Evolutionary conservation across 805 yeast genomes (phyloP).

Genomic region (Tetrapisispora pingtungensis): DNA sequence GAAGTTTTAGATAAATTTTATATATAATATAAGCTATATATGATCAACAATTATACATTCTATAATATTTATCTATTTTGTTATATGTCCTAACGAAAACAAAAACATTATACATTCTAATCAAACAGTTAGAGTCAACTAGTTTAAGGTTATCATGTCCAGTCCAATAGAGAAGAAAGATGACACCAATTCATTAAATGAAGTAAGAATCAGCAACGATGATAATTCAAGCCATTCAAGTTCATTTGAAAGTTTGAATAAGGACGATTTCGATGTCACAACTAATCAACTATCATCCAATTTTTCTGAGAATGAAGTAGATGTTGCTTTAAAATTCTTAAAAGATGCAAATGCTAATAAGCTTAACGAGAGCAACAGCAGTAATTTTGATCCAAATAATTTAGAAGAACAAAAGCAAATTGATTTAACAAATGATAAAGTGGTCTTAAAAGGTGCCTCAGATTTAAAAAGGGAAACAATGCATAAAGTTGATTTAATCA

Average conservation of each 20-base stretch:
- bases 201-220: neutral
- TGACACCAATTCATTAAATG: neutral
- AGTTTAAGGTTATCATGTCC: no score
- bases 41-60: no score
- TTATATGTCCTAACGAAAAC: no score
- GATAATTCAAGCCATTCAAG: neutral
- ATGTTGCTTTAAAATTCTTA: conserved; percentile 16
- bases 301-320: conserved; percentile 3
- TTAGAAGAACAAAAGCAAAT: neutral
- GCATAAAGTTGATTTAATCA: conserved; percentile 37
- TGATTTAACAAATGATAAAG: neutral
- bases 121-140: no score
- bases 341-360: conserved; percentile 4
- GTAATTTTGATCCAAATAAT: neutral
- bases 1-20: no score
- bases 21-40: no score
- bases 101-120: no score
- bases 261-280: neutral
- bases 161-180: neutral
- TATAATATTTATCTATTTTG: no score
- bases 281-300: neutral
- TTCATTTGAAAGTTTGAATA: neutral
- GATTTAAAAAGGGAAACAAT: conserved; percentile 14
- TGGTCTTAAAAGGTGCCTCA: conserved; percentile 20
- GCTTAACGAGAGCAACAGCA: neutral